These are phyloP conservation scores for Reutealis trisperma DNA, from an alignment of 345 rosid species.

Conservation along the genomic window DNA sequence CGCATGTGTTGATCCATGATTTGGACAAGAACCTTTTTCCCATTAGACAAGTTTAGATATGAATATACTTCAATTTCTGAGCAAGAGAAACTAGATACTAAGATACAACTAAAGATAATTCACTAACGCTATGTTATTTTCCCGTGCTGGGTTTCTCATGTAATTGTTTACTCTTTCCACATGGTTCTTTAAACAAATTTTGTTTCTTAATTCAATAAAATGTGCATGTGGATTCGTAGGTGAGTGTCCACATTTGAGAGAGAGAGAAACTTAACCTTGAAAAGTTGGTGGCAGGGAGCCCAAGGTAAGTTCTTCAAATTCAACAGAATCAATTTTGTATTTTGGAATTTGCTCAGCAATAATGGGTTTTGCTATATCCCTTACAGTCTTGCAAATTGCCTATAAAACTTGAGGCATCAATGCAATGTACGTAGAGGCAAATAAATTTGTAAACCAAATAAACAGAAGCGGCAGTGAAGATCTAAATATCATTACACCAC, in stretches of 20 bases:
- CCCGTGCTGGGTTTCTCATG: not conserved
- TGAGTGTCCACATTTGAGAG: not conserved
- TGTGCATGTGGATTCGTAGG: not conserved
- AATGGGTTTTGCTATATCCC: constrained; percentile 32
- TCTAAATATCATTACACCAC: not conserved
- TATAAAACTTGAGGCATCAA: constrained; percentile 14
- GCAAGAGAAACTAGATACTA: not conserved
- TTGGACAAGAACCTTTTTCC: not conserved
- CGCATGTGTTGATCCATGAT: not conserved
- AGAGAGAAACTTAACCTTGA: constrained; percentile 22
- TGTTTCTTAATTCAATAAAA: not conserved
- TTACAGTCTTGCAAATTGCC: constrained; percentile 38
- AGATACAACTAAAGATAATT: not conserved
- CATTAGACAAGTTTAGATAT: not conserved
- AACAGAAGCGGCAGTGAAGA: not conserved
- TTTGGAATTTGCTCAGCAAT: constrained; percentile 43
- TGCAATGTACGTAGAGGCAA: not conserved
- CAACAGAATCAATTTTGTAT: constrained; percentile 36
- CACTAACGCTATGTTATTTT: not conserved
- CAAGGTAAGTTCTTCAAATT: constrained; percentile 34
- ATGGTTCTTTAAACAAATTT: not conserved
- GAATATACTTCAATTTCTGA: not conserved
- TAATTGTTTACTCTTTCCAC: not conserved
- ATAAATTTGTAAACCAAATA: not conserved
- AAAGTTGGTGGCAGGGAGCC: constrained; percentile 37